Evolutionary conservation across 768 basidiomycete genomes (phyloP), one percentile per base, ranked within the genome.

Genomic region (Udeniomyces megalosporus): DNA sequence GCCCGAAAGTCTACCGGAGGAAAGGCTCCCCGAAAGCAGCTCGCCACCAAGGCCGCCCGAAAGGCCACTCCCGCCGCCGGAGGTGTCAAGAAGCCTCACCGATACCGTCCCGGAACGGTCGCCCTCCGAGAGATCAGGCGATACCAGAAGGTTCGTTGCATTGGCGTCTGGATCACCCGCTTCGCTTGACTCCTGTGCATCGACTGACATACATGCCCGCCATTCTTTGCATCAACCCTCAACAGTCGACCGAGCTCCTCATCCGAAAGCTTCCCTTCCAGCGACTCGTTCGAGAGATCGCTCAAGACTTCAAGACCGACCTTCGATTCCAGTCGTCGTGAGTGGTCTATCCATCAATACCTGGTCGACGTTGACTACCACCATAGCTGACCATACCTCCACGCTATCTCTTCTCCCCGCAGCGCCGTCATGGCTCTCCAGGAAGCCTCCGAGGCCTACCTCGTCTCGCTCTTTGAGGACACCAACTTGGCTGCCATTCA

Each of bases 41-140:
- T 93, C 77, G 90, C 90, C 22, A 88, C 89, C 77, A 93, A 95
- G 80, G 89, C 88, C 47, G 90, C 90, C 60, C 81, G 88, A 69
- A 92, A 92, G 80, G 86, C 86, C 34, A 86, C 79, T 10, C 67
- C 76, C 60, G 59, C 47, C 35, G 49, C 59, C 22, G 59, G 59
- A 34, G 59, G 59, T 14, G 59, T 60, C 24, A 60, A 60, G 59
- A 60, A 60, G 59, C 93, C 92, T 65, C 92, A 97, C 76, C 81
- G 92, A 74, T 96, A 62, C 38, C 73, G 74, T 67, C 75, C 75
- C 65, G 78, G 93, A 80, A 99, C 93, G 68, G 93, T 99, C 79
- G 93, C 93, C 68, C 89, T 99, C 68, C 91, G 93, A 81, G 92
- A 96, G 78, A 96, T 96, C 71, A 80, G 93, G 73, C 82, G 91